Evolutionary conservation across 768 basidiomycete genomes (phyloP).

Genomic region (Boletus vinaceobasis): DNA sequence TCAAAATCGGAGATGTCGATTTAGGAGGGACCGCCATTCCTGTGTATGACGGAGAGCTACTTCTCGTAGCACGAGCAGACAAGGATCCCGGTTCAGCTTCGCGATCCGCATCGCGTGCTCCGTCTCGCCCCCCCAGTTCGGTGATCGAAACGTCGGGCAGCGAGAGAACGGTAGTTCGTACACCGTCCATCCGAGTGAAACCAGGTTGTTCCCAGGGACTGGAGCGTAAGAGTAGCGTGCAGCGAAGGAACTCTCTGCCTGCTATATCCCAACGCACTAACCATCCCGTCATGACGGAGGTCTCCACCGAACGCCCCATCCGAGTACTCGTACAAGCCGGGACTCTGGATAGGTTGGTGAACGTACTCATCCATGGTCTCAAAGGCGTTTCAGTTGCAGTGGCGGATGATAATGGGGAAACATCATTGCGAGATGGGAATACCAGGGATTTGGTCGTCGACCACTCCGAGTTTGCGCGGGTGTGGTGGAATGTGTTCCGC

Average conservation of each 20-base stretch:
- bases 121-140: conserved; percentile 72
- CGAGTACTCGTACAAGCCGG: conserved; percentile 78
- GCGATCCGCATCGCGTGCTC: conserved; percentile 54
- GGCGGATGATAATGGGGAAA: conserved; percentile 85
- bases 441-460: conserved; percentile 72
- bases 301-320: conserved; percentile 65
- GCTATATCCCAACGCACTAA: conserved; percentile 62
- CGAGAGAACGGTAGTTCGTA: conserved; percentile 48
- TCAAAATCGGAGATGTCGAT: conserved; percentile 41
- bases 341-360: conserved; percentile 69
- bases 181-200: conserved; percentile 77
- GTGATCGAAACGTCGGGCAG: conserved; percentile 39
- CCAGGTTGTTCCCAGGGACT: conserved; percentile 63
- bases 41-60: conserved; percentile 69
- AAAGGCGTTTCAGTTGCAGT: conserved; percentile 76
- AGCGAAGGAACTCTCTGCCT: conserved; percentile 76
- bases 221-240: conserved; percentile 74
- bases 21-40: conserved; percentile 69
- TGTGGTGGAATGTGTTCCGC: conserved; percentile 84
- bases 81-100: conserved; percentile 46
- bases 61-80: conserved; percentile 61
- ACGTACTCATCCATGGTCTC: conserved; percentile 73
- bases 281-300: conserved; percentile 56
- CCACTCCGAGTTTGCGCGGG: conserved; percentile 63
- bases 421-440: conserved; percentile 69